Percentiles rank a stretch among this genome's conserved stretches.
Evolutionary conservation across 2,329 filamentous ascomycete genomes (phyloP).

Genomic region (Neoascochyta sp.): DNA sequence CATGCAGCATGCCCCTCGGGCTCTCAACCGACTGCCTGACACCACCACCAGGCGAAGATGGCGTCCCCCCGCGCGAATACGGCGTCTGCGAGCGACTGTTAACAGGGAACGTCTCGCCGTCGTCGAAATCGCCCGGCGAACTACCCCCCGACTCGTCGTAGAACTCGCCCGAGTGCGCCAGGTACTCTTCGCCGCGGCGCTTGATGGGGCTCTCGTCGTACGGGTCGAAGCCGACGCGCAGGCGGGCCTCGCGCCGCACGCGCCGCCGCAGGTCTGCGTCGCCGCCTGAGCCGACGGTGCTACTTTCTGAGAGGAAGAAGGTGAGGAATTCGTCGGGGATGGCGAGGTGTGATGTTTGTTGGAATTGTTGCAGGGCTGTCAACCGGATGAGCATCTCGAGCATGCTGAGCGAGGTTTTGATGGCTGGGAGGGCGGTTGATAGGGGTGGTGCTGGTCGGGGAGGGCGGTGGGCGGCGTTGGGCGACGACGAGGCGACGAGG

Average conservation of each 20-base stretch:
- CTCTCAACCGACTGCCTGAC: background rate
- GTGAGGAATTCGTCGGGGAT: constrained; percentile 86
- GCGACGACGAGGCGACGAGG: constrained; percentile 9
- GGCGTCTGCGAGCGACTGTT: too few relatives aligned
- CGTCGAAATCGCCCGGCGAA: too few relatives aligned
- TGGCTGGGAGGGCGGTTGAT: constrained; percentile 44
- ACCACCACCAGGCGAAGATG: background rate
- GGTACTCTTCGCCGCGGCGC: constrained; percentile 62
- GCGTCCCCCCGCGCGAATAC: constrained; percentile 16
- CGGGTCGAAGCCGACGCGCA: constrained; percentile 65
- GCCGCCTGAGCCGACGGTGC: constrained; percentile 62
- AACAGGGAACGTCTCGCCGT: too few relatives aligned
- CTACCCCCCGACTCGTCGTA: too few relatives aligned
- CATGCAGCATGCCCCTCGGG: background rate
- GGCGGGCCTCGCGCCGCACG: constrained; percentile 57
- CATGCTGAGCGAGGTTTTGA: constrained; percentile 70
- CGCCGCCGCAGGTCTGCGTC: constrained; percentile 59
- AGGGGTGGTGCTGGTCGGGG: too few relatives aligned
- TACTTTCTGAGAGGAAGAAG: constrained; percentile 74
- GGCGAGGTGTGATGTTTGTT: constrained; percentile 82
- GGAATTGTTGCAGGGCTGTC: constrained; percentile 83
- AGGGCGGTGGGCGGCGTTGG: constrained; percentile 3
- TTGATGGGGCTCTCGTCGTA: constrained; percentile 70
- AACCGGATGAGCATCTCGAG: constrained; percentile 86
- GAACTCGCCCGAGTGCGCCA: constrained; percentile 46